Percentiles rank a stretch among this genome's conserved stretches.
Evolutionary conservation across 352 stramenopile genomes (phyloP).

Genomic region (Phytophthora ramorum): DNA sequence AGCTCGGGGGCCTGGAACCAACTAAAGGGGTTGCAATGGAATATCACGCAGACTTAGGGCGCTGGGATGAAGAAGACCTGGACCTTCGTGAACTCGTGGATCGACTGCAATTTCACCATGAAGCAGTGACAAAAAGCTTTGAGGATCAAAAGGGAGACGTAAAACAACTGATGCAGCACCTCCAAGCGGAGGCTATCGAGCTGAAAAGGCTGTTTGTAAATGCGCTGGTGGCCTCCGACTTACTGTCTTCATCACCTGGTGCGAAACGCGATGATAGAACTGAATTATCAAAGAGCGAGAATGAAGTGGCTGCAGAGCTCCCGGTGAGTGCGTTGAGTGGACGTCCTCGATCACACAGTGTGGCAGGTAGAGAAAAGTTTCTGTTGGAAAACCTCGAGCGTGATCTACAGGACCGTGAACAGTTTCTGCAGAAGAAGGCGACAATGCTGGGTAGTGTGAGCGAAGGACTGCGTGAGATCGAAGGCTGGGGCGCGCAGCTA

Average conservation of each 20-base stretch:
- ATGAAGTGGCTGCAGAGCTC: constrained; percentile 7
- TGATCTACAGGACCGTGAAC: constrained; percentile 41
- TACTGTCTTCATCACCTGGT: constrained; percentile 6
- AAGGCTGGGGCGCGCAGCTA: constrained; percentile 45
- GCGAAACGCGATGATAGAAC: not conserved
- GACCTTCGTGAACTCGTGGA: constrained; percentile 80
- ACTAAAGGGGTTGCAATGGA: constrained; percentile 26
- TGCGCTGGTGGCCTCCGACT: constrained; percentile 48
- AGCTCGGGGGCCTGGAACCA: constrained; percentile 20
- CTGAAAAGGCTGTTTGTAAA: constrained; percentile 75
- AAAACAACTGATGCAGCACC: constrained; percentile 61
- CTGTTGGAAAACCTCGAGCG: constrained; percentile 55
- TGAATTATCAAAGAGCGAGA: not conserved
- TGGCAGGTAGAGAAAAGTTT: constrained; percentile 42
- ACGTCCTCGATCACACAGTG: constrained; percentile 28
- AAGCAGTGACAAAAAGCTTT: constrained; percentile 76
- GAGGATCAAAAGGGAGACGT: constrained; percentile 77
- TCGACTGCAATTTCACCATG: constrained; percentile 80
- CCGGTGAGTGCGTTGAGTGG: constrained; percentile 31
- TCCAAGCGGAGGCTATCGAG: constrained; percentile 73
- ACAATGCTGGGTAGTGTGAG: constrained; percentile 25
- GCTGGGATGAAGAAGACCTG: constrained; percentile 81
- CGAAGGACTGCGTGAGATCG: constrained; percentile 40
- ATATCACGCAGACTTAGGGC: constrained; percentile 63
- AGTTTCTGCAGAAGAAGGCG: constrained; percentile 35